Base-by-base conservation (phyloP, 2,329 filamentous ascomycete species). In the Penicillium sp. region DNA sequence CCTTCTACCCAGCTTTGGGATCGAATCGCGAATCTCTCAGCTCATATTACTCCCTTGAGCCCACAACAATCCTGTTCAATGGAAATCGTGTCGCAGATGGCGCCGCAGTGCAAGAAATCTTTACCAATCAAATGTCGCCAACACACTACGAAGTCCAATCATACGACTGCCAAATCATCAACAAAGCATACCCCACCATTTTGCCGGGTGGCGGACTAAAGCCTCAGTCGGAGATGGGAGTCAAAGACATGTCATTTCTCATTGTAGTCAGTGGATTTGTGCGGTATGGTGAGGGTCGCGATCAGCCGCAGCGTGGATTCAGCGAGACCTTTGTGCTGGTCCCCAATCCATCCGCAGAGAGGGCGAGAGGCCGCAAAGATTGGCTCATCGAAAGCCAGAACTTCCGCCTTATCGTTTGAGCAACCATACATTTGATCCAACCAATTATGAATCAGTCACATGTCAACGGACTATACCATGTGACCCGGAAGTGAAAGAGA, bases 291-390 rank as follows among this genome's bases (percentile, higher is more conserved):
- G 82, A 84, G 56, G 71, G 74, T 43, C 81, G 81, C 63, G 83
- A 87, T 31, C 82, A 84, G 14, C 82, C 82, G 14, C 82, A 85
- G 71, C 85, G 85, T 63, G 85, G 84, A 35, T 96, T 96, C 72
- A 88, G 85, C 66, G 92, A 96, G 72, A 87, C 83, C 1, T 88
- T 96, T 70, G 83, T 95, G 24, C 78, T 96, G 53, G 89, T 93
- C 37, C 90, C 92, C 8, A 90, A 90, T 57, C 66, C 71, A 16
- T 63, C 67, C 11, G 59, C 74, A 82, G 85, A 73, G 0, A 77
- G 81, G 60, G 80, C 82, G 2, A 80, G 81, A 57, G 79, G 79
- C 1, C 66, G 79, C 51, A 82, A 81, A 68, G 79, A 80, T 63
- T 89, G 86, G 81, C 74, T 91, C 55, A 83, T 90, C 63, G 81